Base-by-base conservation (phyloP, 305 asterid genomes). In the Andrographis paniculata region DNA sequence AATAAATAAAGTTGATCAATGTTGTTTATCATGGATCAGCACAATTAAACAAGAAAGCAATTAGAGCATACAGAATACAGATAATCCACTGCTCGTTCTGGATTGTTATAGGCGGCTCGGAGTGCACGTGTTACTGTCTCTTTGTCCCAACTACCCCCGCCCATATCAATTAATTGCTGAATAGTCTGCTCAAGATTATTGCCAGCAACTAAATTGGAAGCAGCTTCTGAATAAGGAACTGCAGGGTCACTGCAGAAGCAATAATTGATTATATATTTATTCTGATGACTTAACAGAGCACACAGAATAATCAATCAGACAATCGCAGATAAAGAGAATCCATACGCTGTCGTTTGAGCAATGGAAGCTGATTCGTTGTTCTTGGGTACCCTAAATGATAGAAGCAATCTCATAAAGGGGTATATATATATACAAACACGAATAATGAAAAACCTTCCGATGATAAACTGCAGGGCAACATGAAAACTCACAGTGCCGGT, bases 11-110 rank as follows among this genome's bases (percentile, higher is more conserved):
- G n/a, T n/a, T 22, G 35, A 11, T 14, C 15, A 19, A 14, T 16
- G 19, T 33, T 13, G n/a, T 15, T 50, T 43, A 44, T 38, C 43
- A 40, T 50, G 6, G 6, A 3, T 8, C 4, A 24, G 4, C 30
- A 24, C 42, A 60, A 28, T 19, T 21, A 53, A 50, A 53, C 17
- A 55, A 50, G 33, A 7, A 33, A 33, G n/a, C 0, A 27, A 51
- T 44, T 19, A 37, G 22, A 54, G 40, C 80, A 37, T 87, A 87
- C 94, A 22, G 94, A 76, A 73, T 83, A 87, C 50, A 87, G 60
- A 70, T 87, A 87, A 60, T 87, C 96, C 61, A 87, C 93, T n/a
- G 94, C 96, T 69, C 91, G 68, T 57, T 87, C 96, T 16, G 95
- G 95, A 70, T 87, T 87, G 72, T 87, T 84, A 64, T 76, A 87